These are phyloP conservation scores for Ilex asprella DNA, from an alignment of 257 asterid species.

Conservation along the genomic window DNA sequence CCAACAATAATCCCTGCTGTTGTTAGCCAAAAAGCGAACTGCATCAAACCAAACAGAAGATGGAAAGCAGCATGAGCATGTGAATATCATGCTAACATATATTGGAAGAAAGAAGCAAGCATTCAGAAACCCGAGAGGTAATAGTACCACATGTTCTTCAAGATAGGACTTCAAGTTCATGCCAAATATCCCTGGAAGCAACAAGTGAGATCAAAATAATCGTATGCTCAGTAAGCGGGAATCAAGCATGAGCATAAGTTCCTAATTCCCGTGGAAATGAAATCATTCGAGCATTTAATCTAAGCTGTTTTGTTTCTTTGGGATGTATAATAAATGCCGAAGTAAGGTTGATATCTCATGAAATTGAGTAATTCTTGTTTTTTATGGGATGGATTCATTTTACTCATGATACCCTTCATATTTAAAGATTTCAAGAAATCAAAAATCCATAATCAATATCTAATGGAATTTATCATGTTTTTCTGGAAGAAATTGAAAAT, in stretches of 20 bases:
- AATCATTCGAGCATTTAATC: background rate
- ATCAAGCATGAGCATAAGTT: background rate
- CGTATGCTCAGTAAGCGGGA: slow-evolving; percentile 1
- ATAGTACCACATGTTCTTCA: slow-evolving; percentile 73
- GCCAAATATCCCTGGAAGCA: slow-evolving; percentile 85
- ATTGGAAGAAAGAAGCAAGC: slow-evolving; percentile 2
- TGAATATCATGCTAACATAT: background rate
- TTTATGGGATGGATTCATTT: too few species aligned
- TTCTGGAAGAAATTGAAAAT: too few species aligned
- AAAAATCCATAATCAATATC: too few species aligned
- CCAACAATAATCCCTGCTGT: slow-evolving; percentile 83
- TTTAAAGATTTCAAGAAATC: too few species aligned
- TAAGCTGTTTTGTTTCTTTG: too few species aligned
- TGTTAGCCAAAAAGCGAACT: slow-evolving; percentile 94
- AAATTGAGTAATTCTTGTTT: too few species aligned
- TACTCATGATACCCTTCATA: too few species aligned
- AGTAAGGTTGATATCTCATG: too few species aligned
- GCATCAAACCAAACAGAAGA: slow-evolving; percentile 25
- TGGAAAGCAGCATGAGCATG: slow-evolving; percentile 8
- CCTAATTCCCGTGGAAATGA: background rate
- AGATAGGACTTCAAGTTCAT: slow-evolving; percentile 97
- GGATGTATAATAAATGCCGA: too few species aligned
- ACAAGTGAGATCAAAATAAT: background rate
- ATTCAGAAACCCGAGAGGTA: background rate
- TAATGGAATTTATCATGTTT: too few species aligned